These are phyloP conservation scores for Saccharomycopsis sp. DNA, from an alignment of 805 yeast genomes.

Conservation along the genomic window DNA sequence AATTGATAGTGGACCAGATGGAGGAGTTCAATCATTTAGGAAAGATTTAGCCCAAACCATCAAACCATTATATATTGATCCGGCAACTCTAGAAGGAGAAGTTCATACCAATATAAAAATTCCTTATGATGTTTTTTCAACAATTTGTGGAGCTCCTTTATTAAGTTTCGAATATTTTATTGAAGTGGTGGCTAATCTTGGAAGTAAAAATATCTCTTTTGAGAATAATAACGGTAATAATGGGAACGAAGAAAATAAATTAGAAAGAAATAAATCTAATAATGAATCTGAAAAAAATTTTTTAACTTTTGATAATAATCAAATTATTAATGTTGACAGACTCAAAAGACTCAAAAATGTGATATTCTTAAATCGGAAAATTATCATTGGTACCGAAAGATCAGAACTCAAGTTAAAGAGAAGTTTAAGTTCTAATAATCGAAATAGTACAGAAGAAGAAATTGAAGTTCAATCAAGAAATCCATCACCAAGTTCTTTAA, in stretches of 20 bases:
- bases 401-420: slow-evolving; percentile 2
- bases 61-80: slow-evolving; percentile 71
- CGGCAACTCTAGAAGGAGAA: slow-evolving; percentile 43
- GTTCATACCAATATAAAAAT: slow-evolving; percentile 55
- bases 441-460: no score
- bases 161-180: slow-evolving; percentile 78
- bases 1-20: slow-evolving; percentile 27
- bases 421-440: no score
- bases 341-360: slow-evolving; percentile 69
- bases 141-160: slow-evolving; percentile 58
- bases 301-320: no score
- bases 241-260: neutral
- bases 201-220: slow-evolving; percentile 34
- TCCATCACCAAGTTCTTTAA: neutral
- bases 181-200: slow-evolving; percentile 73
- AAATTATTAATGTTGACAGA: slow-evolving; percentile 68
- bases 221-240: neutral
- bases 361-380: slow-evolving; percentile 69
- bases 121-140: slow-evolving; percentile 81
- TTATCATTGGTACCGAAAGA: slow-evolving; percentile 72
- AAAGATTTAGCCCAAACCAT: slow-evolving; percentile 75
- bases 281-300: no score
- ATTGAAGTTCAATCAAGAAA: no score
- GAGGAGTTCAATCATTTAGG: slow-evolving; percentile 54
- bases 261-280: neutral